phyloP scores from a whole-genome alignment of 768 basidiomycete genomes.

The Xanthoconium stramineum region DNA sequence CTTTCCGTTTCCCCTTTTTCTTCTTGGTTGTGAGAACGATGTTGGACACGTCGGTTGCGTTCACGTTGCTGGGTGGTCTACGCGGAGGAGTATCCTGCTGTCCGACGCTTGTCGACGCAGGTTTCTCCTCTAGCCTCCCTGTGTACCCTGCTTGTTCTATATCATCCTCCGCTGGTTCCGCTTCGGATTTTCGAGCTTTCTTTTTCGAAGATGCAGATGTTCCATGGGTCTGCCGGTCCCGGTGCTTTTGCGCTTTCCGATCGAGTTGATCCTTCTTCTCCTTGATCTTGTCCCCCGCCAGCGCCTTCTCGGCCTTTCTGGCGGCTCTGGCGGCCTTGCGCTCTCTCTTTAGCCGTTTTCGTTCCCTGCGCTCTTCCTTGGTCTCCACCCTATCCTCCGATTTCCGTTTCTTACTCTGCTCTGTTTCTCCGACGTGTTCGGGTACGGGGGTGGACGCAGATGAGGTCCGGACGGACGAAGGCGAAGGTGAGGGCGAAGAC shows the following conservation, averaged over 20 bases:
- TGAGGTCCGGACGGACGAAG: too few species aligned
- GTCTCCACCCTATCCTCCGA: conserved; percentile 8
- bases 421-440: not conserved
- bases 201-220: not conserved
- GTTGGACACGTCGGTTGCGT: not conserved
- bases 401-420: conserved; percentile 10
- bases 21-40: conserved; percentile 9
- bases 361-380: conserved; percentile 19
- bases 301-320: conserved; percentile 8
- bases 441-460: not conserved
- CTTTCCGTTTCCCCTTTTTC: conserved; percentile 24
- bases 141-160: not conserved
- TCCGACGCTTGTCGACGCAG: not conserved
- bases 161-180: conserved; percentile 7
- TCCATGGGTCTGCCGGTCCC: not conserved
- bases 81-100: conserved; percentile 4
- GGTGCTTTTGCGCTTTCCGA: not conserved
- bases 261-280: not conserved
- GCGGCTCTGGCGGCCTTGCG: conserved; percentile 16
- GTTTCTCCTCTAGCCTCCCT: not conserved
- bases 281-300: not conserved
- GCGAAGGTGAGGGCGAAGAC: not conserved
- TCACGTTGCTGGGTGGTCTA: not conserved
- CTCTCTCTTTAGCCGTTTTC: conserved; percentile 25
- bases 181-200: conserved; percentile 4